Conservation (phyloP, 2,329 filamentous ascomycete species). For the Colletotrichum magnum region DNA sequence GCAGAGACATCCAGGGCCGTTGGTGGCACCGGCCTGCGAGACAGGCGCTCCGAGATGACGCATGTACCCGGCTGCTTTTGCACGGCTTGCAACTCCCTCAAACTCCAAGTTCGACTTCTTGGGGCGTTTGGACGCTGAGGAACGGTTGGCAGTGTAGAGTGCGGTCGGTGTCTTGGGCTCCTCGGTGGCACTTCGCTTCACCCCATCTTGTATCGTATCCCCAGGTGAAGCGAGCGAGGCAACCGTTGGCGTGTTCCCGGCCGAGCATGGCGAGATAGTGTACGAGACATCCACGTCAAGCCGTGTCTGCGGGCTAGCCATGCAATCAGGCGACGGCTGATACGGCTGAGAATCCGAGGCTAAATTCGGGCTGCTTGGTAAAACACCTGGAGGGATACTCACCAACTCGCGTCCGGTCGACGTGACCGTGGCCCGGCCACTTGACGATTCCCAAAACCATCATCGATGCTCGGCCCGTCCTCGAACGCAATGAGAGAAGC, state of each 20-base stretch:
- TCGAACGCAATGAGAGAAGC: background rate
- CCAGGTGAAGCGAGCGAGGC: background rate
- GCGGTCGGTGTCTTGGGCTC: too few relatives aligned
- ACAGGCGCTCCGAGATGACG: slow-evolving; percentile 9
- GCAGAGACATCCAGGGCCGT: slow-evolving; percentile 2
- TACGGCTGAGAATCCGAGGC: background rate
- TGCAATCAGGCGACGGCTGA: background rate
- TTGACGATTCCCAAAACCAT: background rate
- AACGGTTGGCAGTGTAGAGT: background rate
- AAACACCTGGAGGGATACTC: too few relatives aligned
- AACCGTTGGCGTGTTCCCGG: background rate
- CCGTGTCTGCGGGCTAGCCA: background rate
- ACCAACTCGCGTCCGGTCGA: background rate
- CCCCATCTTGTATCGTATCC: background rate
- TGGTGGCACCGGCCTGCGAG: slow-evolving; percentile 2
- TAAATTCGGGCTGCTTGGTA: background rate
- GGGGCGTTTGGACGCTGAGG: background rate
- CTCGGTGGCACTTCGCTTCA: background rate
- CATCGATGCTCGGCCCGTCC: background rate
- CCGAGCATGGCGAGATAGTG: background rate
- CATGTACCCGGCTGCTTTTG: background rate
- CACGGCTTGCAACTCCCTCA: too few relatives aligned
- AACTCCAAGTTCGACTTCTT: background rate
- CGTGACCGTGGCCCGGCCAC: background rate
- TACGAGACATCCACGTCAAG: slow-evolving; percentile 1